Base-by-base conservation (phyloP, 2,329 filamentous ascomycete genomes). In the Arthroderma sp. region DNA sequence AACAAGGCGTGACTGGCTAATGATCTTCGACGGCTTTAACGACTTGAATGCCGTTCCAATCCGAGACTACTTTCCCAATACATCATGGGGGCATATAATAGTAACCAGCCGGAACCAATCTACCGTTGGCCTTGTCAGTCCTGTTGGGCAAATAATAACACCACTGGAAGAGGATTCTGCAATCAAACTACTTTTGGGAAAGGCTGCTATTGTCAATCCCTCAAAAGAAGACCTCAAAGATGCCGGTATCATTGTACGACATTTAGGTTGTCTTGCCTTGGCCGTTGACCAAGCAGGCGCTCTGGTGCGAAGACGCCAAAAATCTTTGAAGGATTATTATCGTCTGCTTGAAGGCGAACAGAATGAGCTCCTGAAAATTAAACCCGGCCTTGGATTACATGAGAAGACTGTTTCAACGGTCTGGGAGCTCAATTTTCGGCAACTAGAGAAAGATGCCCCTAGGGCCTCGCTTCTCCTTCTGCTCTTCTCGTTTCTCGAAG, bases 21-120 rank as follows among this genome's bases (percentile, higher is more conserved):
- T 65, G 51, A 56, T 65, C 25, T 58, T 64, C 51, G 63, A 65
- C 52, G 62, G 61, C 43, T 57, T 60, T 31, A 62, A 64, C 54
- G 61, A 64, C 55, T 35, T 60, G 25, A 25, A 54, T 8, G 31
- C 54, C 2, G 54, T 59, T 2, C n/a, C n/a, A 33, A 19, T 60
- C n/a, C 11, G 28, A 21, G 21, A 47, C 6, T 60, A 59, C 47
- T 57, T 60, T 17, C 59, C 59, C 8, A 49, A 17, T 38, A n/a
- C 23, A 15, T 15, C 57, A 19, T 57, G 54, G 54, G 59, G 59
- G 44, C 57, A 60, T 49, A 59, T 59, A 13, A 54, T 60, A 4
- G 41, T 60, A 17, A 60, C 59, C 4, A 59, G 44, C 39, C 53
- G 59, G 7, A 54, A 60, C 35, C 57, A 44, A 21, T 43, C 25